phyloP scores from a whole-genome alignment of 2,329 filamentous ascomycete species.

The Aspergillus sp. region DNA sequence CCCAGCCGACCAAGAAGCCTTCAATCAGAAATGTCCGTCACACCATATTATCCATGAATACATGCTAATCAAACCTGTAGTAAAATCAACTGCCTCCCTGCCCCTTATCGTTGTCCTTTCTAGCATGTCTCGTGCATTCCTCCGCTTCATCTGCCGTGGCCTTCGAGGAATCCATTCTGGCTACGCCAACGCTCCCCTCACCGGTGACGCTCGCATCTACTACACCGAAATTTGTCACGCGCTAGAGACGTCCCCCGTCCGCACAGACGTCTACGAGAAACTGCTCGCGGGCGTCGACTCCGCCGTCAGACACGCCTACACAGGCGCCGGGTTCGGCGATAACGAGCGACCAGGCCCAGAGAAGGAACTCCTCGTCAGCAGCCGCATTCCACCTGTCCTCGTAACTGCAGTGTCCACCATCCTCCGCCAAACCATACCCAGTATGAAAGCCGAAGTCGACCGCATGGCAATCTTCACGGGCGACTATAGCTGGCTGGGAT shows the following conservation, averaged over 20 bases:
- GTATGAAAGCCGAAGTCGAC: slow-evolving; percentile 62
- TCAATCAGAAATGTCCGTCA: slow-evolving; percentile 36
- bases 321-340: slow-evolving; percentile 44
- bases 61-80: slow-evolving; percentile 17
- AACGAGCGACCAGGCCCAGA: slow-evolving; percentile 51
- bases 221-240: slow-evolving; percentile 57
- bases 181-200: slow-evolving; percentile 38
- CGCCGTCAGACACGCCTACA: slow-evolving; percentile 61
- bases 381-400: slow-evolving; percentile 52
- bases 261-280: slow-evolving; percentile 62
- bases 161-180: slow-evolving; percentile 56
- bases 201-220: slow-evolving; percentile 40
- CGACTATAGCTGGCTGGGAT: slow-evolving; percentile 68
- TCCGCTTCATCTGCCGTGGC: slow-evolving; percentile 67
- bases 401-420: slow-evolving; percentile 49
- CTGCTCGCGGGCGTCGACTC: slow-evolving; percentile 66
- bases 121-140: slow-evolving; percentile 70
- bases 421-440: slow-evolving; percentile 52
- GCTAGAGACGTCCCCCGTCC: slow-evolving; percentile 55
- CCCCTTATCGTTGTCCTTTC: slow-evolving; percentile 63
- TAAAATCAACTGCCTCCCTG: slow-evolving; percentile 40
- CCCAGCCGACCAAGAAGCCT: slow-evolving; percentile 34
- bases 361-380: slow-evolving; percentile 54
- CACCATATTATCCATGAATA: background rate
- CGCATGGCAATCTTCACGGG: slow-evolving; percentile 69